phyloP scores from a whole-genome alignment of 257 asterid genomes.

The Plantago ovata region DNA sequence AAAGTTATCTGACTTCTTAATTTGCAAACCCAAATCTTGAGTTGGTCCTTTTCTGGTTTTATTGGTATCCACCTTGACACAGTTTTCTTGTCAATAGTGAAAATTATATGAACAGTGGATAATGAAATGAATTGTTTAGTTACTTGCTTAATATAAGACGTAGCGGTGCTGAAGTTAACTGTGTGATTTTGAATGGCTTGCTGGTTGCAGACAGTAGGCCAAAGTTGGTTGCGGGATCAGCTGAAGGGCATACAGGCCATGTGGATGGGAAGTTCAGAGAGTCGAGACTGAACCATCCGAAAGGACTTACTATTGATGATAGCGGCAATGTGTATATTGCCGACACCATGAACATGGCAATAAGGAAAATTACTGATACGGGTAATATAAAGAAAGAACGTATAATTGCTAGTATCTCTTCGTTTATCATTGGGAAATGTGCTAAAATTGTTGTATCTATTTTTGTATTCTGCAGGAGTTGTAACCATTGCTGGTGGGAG shows the following conservation, averaged over 20 bases:
- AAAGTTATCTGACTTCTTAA: conserved; percentile 3
- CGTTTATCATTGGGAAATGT: not conserved
- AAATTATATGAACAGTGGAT: not conserved
- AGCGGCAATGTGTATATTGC: conserved; percentile 84
- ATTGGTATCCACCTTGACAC: not conserved
- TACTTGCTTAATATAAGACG: too few relatives aligned
- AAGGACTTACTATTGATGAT: conserved; percentile 78
- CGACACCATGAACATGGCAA: conserved; percentile 89
- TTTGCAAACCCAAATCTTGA: not conserved
- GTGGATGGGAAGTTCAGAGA: conserved; percentile 89
- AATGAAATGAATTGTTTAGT: not conserved
- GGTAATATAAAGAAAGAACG: conserved; percentile 38
- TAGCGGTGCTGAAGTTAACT: not conserved
- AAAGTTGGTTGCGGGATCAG: conserved; percentile 80
- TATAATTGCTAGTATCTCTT: not conserved
- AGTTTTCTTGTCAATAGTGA: not conserved
- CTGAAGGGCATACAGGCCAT: conserved; percentile 88
- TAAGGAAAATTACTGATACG: conserved; percentile 73
- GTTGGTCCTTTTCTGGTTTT: not conserved
- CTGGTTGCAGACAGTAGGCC: conserved; percentile 79
- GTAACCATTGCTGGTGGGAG: conserved; percentile 96
- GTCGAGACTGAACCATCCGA: conserved; percentile 88
- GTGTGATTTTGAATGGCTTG: not conserved
- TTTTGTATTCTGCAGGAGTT: conserved; percentile 46
- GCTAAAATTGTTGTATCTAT: not conserved